Evolutionary conservation across 176 grass and related monocot species (phyloP).

Genomic region (Avena insularis): DNA sequence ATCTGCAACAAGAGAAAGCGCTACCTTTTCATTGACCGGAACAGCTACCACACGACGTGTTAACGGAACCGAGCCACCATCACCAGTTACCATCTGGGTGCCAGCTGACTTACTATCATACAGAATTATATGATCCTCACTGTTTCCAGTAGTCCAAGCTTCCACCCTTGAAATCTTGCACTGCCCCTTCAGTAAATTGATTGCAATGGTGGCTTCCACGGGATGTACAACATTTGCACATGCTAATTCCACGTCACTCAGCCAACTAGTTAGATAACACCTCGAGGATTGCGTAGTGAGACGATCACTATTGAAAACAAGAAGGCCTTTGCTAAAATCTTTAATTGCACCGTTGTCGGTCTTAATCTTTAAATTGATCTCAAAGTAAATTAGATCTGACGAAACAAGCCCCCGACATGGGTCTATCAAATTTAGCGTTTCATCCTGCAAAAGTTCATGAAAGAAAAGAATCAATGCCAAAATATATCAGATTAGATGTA

Average conservation of each 20-base stretch:
- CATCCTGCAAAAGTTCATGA: conserved; percentile 11
- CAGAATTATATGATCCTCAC: not conserved
- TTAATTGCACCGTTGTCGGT: not conserved
- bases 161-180: not conserved
- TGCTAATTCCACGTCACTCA: not conserved
- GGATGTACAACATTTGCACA: not conserved
- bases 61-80: not conserved
- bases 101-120: not conserved
- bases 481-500: not conserved
- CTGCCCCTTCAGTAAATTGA: not conserved
- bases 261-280: not conserved
- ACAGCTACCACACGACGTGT: not conserved
- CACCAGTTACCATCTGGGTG: not conserved
- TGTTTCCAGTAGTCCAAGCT: conserved; percentile 1
- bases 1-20: not conserved
- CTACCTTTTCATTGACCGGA: not conserved
- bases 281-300: not conserved
- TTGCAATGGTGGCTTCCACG: not conserved
- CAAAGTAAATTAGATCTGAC: not conserved
- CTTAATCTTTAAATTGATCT: conserved; percentile 10
- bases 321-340: not conserved
- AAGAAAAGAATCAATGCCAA: not conserved
- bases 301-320: not conserved
- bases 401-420: not conserved
- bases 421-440: not conserved